phyloP scores from a whole-genome alignment of 139 green algal species.

The Chlorokybus atmophyticus region DNA sequence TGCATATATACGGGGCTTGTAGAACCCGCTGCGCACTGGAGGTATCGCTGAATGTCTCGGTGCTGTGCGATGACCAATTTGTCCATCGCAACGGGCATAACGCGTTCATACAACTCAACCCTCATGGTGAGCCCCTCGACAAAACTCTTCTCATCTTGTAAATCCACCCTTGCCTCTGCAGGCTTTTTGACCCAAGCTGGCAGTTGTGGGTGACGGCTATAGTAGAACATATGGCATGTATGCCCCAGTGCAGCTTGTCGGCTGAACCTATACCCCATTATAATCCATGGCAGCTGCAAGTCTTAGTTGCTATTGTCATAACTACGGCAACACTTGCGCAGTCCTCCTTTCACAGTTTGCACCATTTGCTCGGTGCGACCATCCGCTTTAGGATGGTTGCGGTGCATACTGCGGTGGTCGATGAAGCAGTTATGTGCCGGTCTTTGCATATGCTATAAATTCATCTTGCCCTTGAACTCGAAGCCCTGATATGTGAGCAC shows the following conservation, averaged over 20 bases:
- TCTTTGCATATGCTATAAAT: background rate
- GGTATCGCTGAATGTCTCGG: background rate
- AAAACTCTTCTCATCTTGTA: background rate
- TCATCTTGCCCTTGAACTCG: no score
- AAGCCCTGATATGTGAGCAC: background rate
- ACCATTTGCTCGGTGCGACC: background rate
- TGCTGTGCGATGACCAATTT: constrained; percentile 1
- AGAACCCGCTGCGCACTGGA: background rate
- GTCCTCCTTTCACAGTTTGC: no score
- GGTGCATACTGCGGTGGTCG: no score
- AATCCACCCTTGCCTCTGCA: background rate
- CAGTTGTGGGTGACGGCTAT: background rate
- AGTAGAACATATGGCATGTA: background rate
- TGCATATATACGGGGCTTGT: background rate
- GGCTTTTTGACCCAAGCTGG: background rate
- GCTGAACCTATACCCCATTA: constrained; percentile 1
- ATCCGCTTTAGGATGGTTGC: background rate
- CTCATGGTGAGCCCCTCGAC: background rate
- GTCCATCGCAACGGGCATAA: constrained; percentile 2
- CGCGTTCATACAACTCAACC: background rate
- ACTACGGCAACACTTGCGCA: no score
- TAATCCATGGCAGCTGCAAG: background rate
- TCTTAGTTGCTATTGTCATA: background rate
- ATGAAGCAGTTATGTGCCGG: background rate
- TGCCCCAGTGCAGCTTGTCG: background rate